phyloP scores from a whole-genome alignment of 2,329 filamentous ascomycete species.

The Colletotrichum orbiculare region DNA sequence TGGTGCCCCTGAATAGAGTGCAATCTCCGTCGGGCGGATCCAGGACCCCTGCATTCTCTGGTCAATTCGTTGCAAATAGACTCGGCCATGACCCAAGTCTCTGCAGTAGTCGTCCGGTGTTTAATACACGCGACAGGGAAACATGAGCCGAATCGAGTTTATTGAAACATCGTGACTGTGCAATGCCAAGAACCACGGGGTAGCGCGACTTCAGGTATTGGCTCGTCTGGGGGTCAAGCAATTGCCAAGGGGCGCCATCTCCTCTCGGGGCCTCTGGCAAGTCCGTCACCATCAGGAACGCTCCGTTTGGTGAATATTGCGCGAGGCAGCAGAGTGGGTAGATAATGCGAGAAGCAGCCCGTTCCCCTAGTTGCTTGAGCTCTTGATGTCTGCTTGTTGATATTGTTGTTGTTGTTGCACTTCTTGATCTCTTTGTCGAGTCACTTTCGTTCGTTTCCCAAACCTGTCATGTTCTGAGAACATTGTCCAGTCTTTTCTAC shows the following conservation, averaged over 20 bases:
- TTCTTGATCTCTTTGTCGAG: slow-evolving; percentile 10
- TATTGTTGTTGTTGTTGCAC: slow-evolving; percentile 3
- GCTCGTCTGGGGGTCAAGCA: background rate
- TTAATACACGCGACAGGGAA: slow-evolving; percentile 2
- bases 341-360: slow-evolving; percentile 1
- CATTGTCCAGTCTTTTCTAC: slow-evolving; percentile 15
- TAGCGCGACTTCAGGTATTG: background rate
- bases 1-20: slow-evolving; percentile 4
- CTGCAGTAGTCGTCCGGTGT: slow-evolving; percentile 12
- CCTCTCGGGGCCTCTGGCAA: background rate
- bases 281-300: background rate
- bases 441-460: slow-evolving; percentile 21
- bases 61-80: slow-evolving; percentile 17
- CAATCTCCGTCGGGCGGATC: slow-evolving; percentile 27
- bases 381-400: background rate
- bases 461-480: slow-evolving; percentile 26
- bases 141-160: slow-evolving; percentile 24
- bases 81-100: background rate
- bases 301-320: background rate
- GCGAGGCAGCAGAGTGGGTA: background rate
- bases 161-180: slow-evolving; percentile 19
- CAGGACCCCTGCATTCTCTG: slow-evolving; percentile 18
- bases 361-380: background rate
- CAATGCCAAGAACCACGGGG: slow-evolving; percentile 17
- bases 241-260: slow-evolving; percentile 8